A percentile compares a stretch with the other conserved stretches of the same genome.
Evolutionary conservation across 371 early-diverging fungal genomes (phyloP).

Genomic region (Apophysomyces ossiformis): DNA sequence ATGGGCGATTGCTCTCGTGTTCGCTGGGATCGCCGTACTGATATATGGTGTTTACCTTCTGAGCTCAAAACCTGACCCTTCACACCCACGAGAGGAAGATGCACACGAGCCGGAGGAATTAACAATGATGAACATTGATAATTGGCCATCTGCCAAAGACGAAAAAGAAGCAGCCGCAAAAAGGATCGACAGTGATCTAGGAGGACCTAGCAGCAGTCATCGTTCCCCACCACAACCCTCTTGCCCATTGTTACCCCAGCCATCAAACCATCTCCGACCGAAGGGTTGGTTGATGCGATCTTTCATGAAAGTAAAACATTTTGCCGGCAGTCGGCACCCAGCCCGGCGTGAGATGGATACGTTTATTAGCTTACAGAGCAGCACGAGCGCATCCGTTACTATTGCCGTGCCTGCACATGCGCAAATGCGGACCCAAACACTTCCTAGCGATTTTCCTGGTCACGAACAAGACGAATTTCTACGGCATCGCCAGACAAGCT

Average conservation of each 20-base stretch:
- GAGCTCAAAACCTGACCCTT: constrained; percentile 63
- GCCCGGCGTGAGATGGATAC: constrained; percentile 3
- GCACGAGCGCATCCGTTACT: constrained; percentile 1
- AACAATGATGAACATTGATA: constrained; percentile 24
- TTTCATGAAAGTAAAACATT: constrained; percentile 8
- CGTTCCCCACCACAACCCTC: constrained; percentile 12
- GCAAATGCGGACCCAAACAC: background rate
- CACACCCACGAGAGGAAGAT: constrained; percentile 17
- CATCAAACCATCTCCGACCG: constrained; percentile 5
- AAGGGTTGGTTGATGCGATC: constrained; percentile 1
- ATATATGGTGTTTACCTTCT: constrained; percentile 62
- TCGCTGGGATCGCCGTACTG: constrained; percentile 61
- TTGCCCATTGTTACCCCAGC: background rate
- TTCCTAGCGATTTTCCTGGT: background rate
- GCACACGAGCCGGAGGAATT: constrained; percentile 21
- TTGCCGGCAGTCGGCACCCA: constrained; percentile 2
- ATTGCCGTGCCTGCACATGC: constrained; percentile 2
- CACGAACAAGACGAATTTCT: constrained; percentile 1
- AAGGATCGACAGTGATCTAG: constrained; percentile 16
- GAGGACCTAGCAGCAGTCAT: constrained; percentile 13
- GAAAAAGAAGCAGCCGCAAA: constrained; percentile 29
- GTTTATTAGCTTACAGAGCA: constrained; percentile 4
- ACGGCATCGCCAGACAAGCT: background rate
- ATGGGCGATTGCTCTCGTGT: constrained; percentile 62
- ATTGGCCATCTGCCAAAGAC: constrained; percentile 39